Base-by-base conservation (phyloP, 2,329 filamentous ascomycete species). In the Aspergillus fumigatiaffinis region DNA sequence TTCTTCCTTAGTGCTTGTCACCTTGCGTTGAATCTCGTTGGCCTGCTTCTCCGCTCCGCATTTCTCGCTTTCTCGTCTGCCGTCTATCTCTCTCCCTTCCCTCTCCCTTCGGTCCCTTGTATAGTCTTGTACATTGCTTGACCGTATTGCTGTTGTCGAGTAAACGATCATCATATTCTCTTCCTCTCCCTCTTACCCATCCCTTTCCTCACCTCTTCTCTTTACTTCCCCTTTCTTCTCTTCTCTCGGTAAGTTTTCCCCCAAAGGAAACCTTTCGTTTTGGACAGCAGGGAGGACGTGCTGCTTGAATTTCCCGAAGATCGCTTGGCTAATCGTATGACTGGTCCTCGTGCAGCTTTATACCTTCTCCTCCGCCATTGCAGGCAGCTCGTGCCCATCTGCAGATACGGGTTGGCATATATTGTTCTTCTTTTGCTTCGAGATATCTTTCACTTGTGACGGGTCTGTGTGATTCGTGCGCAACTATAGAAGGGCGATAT, bases 101-200 rank as follows among this genome's bases (percentile, higher is more conserved):
- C 53, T 60, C 57, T 60, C 64, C 66, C 66, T 67, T 64, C 59
- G 55, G 56, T 61, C 60, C 64, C 62, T 63, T 68, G 65, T 70
- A 64, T 68, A 63, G 61, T 65, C 60, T 47, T 69, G 64, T 68
- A 66, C 66, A 68, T 68, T 67, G 66, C 59, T 60, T 63, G 64
- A 61, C 60, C 61, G 62, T 52, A 59, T 63, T 64, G 60, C 58
- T 63, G 46, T 48, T 65, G 55, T 47, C 29, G 46, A 60, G 60
- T 60, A 56, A 47, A 55, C 49, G 47, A 53, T 7, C 32, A 55
- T 32, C 32, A 50, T 49, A 52, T 59, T 54, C 57, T 51, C 47
- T 53, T 61, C 51, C 42, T 51, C 49, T 56, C 52, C 38, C 50
- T 56, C 56, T 41, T 48, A 48, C 53, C 54, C 49, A 28, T 58